Conservation (phyloP, 768 basidiomycete species). For the Roridomyces roridus region DNA sequence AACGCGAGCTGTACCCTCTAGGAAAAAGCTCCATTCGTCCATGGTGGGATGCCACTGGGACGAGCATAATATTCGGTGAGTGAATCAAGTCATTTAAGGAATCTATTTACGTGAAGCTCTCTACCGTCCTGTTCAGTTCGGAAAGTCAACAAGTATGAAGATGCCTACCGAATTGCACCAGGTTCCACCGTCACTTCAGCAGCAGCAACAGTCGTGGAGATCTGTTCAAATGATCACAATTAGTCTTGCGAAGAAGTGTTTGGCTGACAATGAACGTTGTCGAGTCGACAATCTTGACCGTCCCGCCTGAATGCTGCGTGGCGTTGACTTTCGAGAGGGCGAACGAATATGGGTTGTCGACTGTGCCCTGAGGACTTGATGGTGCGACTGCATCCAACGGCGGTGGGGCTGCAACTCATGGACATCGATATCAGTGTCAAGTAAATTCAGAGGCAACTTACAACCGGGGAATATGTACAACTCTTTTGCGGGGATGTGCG, state of each 20-base stretch:
- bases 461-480: conserved; percentile 60
- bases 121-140: conserved; percentile 30
- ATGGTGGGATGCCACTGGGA: conserved; percentile 72
- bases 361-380: conserved; percentile 49
- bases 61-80: too few relatives aligned
- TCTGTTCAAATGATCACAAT: conserved; percentile 18
- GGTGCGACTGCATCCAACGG: conserved; percentile 41
- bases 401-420: conserved; percentile 47
- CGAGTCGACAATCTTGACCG: conserved; percentile 58
- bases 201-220: conserved; percentile 58
- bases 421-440: too few relatives aligned
- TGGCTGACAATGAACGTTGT: conserved; percentile 44
- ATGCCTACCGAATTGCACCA: conserved; percentile 55
- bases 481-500: conserved; percentile 49
- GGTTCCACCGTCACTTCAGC: conserved; percentile 66
- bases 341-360: conserved; percentile 54
- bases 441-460: too few relatives aligned
- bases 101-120: conserved; percentile 67
- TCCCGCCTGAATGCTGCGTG: conserved; percentile 53
- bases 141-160: neutral
- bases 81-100: too few relatives aligned
- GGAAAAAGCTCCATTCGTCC: conserved; percentile 68
- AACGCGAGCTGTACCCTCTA: conserved; percentile 60
- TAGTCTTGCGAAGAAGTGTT: neutral
- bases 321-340: conserved; percentile 50